These are phyloP conservation scores for Podospora pseudoanserina DNA, from an alignment of 495 filamentous ascomycete genomes.

Conservation along the genomic window DNA sequence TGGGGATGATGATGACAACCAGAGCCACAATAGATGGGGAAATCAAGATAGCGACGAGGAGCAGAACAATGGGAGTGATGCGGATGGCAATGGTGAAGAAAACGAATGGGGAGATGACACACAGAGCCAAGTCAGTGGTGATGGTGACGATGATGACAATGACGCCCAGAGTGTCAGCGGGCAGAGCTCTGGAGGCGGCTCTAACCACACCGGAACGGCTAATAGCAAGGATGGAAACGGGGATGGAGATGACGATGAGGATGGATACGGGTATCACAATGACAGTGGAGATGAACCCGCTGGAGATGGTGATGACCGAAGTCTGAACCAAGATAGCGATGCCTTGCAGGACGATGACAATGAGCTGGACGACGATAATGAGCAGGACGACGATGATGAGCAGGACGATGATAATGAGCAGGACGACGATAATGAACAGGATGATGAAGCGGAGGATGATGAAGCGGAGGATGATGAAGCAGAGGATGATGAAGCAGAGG, in stretches of 20 bases:
- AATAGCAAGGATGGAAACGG: neutral
- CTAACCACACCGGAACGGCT: too few relatives aligned
- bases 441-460: neutral
- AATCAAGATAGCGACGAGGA: neutral
- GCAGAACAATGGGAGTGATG: neutral
- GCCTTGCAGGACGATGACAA: neutral
- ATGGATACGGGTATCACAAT: neutral
- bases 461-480: neutral
- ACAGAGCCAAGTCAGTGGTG: neutral
- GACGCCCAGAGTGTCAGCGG: neutral
- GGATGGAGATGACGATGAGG: constrained; percentile 8
- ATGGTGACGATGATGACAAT: neutral
- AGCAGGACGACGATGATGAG: neutral
- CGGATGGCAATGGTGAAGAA: neutral
- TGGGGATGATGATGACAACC: neutral
- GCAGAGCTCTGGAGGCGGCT: too few relatives aligned
- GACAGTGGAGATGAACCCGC: neutral
- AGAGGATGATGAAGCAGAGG: too few relatives aligned
- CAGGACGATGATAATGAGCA: constrained; percentile 3
- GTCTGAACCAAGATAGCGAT: neutral
- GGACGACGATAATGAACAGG: neutral
- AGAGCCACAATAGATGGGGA: neutral
- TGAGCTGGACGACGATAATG: neutral
- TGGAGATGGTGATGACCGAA: neutral
- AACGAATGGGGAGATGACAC: neutral